Base-by-base conservation (phyloP, 495 filamentous ascomycete genomes). In the Penicillium salamii region DNA sequence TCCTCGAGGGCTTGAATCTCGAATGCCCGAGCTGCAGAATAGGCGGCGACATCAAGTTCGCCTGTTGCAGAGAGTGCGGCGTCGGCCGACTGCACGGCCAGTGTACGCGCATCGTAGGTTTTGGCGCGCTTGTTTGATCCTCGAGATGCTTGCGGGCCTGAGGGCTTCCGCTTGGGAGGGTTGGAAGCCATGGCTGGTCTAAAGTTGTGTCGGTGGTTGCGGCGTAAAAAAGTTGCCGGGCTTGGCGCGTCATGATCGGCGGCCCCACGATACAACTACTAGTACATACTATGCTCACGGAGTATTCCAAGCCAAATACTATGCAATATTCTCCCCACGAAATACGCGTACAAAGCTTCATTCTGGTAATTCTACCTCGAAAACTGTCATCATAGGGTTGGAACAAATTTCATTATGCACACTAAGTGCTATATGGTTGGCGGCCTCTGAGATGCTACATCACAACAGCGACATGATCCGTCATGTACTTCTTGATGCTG, bases 1-100 rank as follows among this genome's bases (percentile, higher is more conserved):
- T 81, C 71, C 61, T 93, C 86, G 36, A 98, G 71, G 1, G 91
- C 85, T 33, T 78, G 81, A 60, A 98, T 97, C 66, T 97, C 92
- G 56, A 86, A 95, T 59, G 92, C 83, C 14, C 90, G 85, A 7
- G 89, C 82, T 41, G 79, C 78, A 49, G 96, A 76, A 59, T 96
- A 97, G n/a, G 86, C 79, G 39, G 83, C 77, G 47, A 92, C 76
- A 62, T 95, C 83, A 29, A 96, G 79, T 50, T 88, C 82, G 55
- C 91, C 91, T 62, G 87, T 83, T 28, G 81, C 77, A 29, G 74
- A 78, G 49, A 95, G 78, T 11, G 86, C 87, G 36, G 84, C 83
- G 36, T 87, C 82, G 19, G 82, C 66, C 11, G 81, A 78, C 65
- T 92, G 89, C 14, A 82, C 74, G n/a, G 85, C 76, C 47, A 96